Conservation (phyloP, 225 moss, liverwort and hornwort genomes). For the Antitrichia curtipendula region DNA sequence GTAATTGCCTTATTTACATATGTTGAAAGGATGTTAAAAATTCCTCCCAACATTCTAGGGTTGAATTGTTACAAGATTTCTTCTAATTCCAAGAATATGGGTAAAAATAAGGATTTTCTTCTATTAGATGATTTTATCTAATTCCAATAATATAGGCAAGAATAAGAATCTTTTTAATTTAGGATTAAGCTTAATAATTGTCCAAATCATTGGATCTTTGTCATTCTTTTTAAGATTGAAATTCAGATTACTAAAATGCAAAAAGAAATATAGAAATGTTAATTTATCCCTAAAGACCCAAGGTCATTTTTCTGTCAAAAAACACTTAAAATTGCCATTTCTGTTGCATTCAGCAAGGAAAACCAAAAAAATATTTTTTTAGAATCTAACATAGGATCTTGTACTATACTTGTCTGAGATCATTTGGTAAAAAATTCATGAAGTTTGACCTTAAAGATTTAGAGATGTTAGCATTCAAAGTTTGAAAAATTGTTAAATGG, state of each 20-base stretch:
- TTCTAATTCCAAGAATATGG: background rate
- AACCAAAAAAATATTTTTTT: too few species aligned
- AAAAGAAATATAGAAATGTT: background rate
- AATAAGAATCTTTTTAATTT: background rate
- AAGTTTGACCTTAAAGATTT: too few species aligned
- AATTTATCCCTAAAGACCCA: too few species aligned
- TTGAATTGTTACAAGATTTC: background rate
- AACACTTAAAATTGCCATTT: too few species aligned
- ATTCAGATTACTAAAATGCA: background rate
- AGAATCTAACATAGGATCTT: too few species aligned
- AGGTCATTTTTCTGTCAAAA: too few species aligned
- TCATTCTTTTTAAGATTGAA: background rate
- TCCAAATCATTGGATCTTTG: background rate
- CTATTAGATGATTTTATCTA: background rate
- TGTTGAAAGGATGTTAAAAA: background rate
- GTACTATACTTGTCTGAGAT: too few species aligned
- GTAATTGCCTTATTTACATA: background rate
- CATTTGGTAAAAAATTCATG: too few species aligned
- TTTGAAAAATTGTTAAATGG: too few species aligned
- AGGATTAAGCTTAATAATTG: background rate
- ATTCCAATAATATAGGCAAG: background rate
- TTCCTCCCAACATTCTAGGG: rapidly evolving
- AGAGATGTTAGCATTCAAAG: too few species aligned
- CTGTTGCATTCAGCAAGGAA: too few species aligned
- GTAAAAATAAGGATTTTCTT: background rate